Percentiles rank a stretch among this genome's conserved stretches.
Evolutionary conservation across 495 filamentous ascomycete species (phyloP).

Genomic region (Corynascus novoguineensis): DNA sequence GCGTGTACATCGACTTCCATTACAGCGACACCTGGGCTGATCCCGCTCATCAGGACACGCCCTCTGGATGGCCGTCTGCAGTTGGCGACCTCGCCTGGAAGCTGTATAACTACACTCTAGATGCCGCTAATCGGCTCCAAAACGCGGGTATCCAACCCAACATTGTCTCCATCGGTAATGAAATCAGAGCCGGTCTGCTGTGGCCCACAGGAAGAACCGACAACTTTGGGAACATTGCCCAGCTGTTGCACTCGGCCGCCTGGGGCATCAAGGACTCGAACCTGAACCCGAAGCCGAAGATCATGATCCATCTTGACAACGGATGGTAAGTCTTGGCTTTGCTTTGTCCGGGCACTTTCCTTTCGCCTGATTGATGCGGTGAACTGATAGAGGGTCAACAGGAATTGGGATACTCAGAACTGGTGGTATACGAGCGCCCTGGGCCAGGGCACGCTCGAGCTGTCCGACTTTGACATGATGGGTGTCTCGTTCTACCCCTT

Average conservation of each 20-base stretch:
- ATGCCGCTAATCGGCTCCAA: conserved; percentile 55
- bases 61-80: conserved; percentile 55
- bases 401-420: conserved; percentile 57
- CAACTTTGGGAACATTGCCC: conserved; percentile 54
- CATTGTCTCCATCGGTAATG: conserved; percentile 66
- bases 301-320: conserved; percentile 67
- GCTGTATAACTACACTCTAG: conserved; percentile 61
- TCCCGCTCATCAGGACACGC: conserved; percentile 45
- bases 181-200: conserved; percentile 59
- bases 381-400: conserved; percentile 7
- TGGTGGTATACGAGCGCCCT: conserved; percentile 57
- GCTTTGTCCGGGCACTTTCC: background rate
- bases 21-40: conserved; percentile 61
- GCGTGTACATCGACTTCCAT: conserved; percentile 65
- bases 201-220: conserved; percentile 54
- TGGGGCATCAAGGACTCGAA: conserved; percentile 57
- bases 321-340: conserved; percentile 41
- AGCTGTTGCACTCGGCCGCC: conserved; percentile 56
- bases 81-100: conserved; percentile 54
- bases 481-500: conserved; percentile 70
- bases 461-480: conserved; percentile 61
- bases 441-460: conserved; percentile 44
- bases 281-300: conserved; percentile 51
- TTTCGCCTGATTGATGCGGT: background rate
- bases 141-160: conserved; percentile 48